Base-by-base conservation (phyloP, 305 asterid genomes). In the Fraxinus greggii region DNA sequence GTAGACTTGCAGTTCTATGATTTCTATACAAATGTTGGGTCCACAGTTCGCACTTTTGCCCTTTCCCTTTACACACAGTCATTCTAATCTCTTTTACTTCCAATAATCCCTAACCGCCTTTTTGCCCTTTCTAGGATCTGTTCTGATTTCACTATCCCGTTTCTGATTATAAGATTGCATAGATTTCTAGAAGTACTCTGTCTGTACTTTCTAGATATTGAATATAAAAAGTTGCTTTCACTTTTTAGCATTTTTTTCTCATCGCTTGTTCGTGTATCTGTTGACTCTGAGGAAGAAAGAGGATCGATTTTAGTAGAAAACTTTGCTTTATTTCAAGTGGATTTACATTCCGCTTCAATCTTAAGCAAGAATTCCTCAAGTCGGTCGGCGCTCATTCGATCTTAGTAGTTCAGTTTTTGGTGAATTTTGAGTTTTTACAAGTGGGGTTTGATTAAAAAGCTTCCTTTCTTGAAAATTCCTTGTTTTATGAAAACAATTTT, bases 31-130 rank as follows among this genome's bases (percentile, higher is more conserved):
- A 69, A 79, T 35, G 48, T 69, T 86, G 87, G 92, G 89, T 72
- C 92, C 92, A 89, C 86, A 26, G 54, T 83, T 59, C 77, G 90
- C 89, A 84, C 90, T 89, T 89, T 88, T 85, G 40, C 86, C 67
- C 83, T 82, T 89, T 85, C 59, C 70, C 76, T 79, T 73, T 74
- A 19, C 80, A 8, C 35, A 1, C 35, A 67, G 75, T 26, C 38
- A 6, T 67, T 12, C 19, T 12, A 28, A 10, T 5, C 38, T 4
- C 38, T 67, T 29, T 67, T 67, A 3, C 38, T 26, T 67, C n/a
- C 38, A 28, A 63, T 72, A 73, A 80, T 81, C 81, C 61, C 24
- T 42, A 40, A 29, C 63, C 23, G 67, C 28, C 48, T 24, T 35
- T 61, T 61, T 32, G 29, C 75, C 29, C 19, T 1, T 33, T 54